Conservation (phyloP, 2,329 filamentous ascomycete species). For the Trichoderma polysporum region DNA sequence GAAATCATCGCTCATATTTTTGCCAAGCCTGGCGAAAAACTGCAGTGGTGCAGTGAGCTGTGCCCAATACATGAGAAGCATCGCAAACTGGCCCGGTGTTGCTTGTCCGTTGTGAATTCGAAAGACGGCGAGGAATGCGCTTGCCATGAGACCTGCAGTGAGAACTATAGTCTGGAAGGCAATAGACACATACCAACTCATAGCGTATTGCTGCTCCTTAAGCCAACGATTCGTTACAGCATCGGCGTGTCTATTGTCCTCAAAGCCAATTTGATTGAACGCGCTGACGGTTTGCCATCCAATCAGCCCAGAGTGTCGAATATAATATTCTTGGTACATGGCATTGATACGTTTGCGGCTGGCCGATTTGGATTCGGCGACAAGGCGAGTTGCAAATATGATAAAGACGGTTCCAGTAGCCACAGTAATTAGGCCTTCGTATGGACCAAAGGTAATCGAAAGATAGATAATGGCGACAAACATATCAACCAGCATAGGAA, state of each 20-base stretch:
- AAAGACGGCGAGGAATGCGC: conserved; percentile 59
- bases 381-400: conserved; percentile 52
- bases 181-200: conserved; percentile 51
- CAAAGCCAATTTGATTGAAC: conserved; percentile 59
- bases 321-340: conserved; percentile 55
- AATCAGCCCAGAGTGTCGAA: conserved; percentile 55
- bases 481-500: conserved; percentile 62
- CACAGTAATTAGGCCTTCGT: conserved; percentile 62
- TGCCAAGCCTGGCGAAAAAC: conserved; percentile 63
- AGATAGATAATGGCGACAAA: conserved; percentile 59
- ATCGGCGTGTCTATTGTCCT: conserved; percentile 53
- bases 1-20: conserved; percentile 55
- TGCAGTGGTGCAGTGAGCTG: conserved; percentile 70
- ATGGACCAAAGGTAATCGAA: conserved; percentile 57
- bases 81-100: conserved; percentile 67
- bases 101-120: conserved; percentile 63
- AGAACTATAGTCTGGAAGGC: conserved; percentile 62
- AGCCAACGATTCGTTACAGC: conserved; percentile 46
- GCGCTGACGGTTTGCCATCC: conserved; percentile 60
- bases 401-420: conserved; percentile 58
- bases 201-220: conserved; percentile 38
- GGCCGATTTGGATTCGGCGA: conserved; percentile 49
- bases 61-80: conserved; percentile 71
- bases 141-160: conserved; percentile 67
- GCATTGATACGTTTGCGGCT: conserved; percentile 53